These are phyloP conservation scores for Rauvolfia tetraphylla DNA, from an alignment of 257 asterid genomes.

Conservation along the genomic window DNA sequence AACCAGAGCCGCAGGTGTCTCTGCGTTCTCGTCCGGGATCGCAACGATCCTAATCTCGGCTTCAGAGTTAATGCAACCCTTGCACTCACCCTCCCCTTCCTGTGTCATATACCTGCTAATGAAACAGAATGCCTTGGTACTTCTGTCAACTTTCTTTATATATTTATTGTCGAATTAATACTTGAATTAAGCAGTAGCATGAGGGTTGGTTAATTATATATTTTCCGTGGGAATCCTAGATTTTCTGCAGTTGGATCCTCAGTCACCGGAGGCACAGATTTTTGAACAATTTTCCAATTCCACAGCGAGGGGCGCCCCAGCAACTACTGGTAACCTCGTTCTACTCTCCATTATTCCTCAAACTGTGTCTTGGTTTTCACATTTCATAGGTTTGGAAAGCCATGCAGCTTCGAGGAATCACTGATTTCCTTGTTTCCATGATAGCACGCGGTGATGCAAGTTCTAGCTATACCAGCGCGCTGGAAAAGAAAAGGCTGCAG, in stretches of 20 bases:
- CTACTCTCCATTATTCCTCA: background rate
- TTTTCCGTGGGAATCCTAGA: constrained; percentile 15
- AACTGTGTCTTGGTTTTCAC: background rate
- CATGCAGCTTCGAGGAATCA: background rate
- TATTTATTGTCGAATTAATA: background rate
- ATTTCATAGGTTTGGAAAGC: background rate
- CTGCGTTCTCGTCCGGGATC: constrained; percentile 38
- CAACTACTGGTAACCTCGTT: constrained; percentile 21
- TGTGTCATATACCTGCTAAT: constrained; percentile 25
- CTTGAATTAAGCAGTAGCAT: background rate
- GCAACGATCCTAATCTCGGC: constrained; percentile 39
- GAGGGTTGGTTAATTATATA: too few species aligned
- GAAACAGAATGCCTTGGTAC: constrained; percentile 32
- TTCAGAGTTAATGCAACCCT: constrained; percentile 46
- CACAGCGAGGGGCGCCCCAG: constrained; percentile 12
- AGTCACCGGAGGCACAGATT: constrained; percentile 48
- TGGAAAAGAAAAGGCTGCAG: constrained; percentile 21
- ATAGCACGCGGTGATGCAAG: constrained; percentile 17
- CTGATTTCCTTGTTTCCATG: background rate
- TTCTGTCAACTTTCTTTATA: background rate
- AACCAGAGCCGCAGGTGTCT: constrained; percentile 32
- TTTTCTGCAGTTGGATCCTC: constrained; percentile 39
- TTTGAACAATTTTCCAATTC: constrained; percentile 29
- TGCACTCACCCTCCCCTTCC: constrained; percentile 33
- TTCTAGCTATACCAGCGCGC: constrained; percentile 27